Base-by-base conservation (phyloP, 2,329 filamentous ascomycete genomes). In the Emydomyces testavorans region DNA sequence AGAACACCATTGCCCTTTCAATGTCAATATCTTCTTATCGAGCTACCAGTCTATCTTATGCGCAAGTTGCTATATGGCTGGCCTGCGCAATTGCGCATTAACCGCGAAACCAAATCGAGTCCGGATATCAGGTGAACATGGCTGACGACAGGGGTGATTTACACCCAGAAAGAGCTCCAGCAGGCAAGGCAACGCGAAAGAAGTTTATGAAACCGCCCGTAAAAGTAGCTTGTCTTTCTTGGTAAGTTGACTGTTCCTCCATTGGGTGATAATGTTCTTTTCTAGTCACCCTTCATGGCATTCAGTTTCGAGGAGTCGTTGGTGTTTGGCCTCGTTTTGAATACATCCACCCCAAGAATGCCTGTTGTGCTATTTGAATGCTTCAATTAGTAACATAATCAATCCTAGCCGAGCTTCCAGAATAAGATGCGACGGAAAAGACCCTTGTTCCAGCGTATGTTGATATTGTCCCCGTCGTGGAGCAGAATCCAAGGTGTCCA, bases 141-240 rank as follows among this genome's bases (percentile, higher is more conserved):
- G 34, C 45, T 16, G 40, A 45, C n/a, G 28, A 40, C 34, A 44
- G 32, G 8, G 16, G 7, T 34, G 37, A 39, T 16, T 24, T 32
- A 23, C 26, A 23, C 28, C 16, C 15, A 13, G 46, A 42, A 32
- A 52, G 34, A 18, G 6, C 37, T 10, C 36, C 46, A 8, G 34
- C 32, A 11, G 20, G 38, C 21, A 52, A 41, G 35, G 50, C 39
- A 15, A 24, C 43, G 3, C 47, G 50, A 53, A 68, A 65, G 60
- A 69, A 68, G 57, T 69, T 69, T 52, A 63, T 64, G 42, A 68
- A 68, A 60, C 66, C 66, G 18, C 66, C 66, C 34, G 66, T 69
- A 28, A 69, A 69, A 56, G 64, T 69, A 57, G 66, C 66, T 36
- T 69, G 66, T 60, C 55, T 69, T 49, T 57, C 66, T 46, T 69